Evolutionary conservation across 345 rosid genomes (phyloP).

Genomic region (Firmiana major): DNA sequence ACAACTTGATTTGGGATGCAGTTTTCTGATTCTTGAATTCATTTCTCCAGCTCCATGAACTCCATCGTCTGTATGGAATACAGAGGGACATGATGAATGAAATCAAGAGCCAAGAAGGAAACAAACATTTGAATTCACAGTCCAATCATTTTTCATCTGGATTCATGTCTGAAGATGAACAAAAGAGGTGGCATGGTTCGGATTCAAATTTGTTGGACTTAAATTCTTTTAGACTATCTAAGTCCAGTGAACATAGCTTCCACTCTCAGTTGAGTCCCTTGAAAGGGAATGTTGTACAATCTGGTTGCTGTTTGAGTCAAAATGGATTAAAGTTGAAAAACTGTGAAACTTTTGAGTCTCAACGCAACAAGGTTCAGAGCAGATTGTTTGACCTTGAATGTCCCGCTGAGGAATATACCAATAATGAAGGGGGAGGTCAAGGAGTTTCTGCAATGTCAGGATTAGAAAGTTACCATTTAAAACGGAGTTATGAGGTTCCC

Average conservation of each 20-base stretch:
- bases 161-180: constrained; percentile 25
- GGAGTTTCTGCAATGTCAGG: constrained; percentile 25
- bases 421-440: constrained; percentile 35
- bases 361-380: constrained; percentile 34
- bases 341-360: constrained; percentile 30
- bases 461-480: constrained; percentile 9
- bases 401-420: constrained; percentile 51
- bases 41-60: constrained; percentile 51
- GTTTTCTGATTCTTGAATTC: constrained; percentile 16
- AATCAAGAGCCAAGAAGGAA: constrained; percentile 42
- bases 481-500: constrained; percentile 20
- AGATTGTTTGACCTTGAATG: constrained; percentile 57
- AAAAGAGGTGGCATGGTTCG: constrained; percentile 14
- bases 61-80: constrained; percentile 65
- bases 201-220: constrained; percentile 13
- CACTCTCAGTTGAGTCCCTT: constrained; percentile 32
- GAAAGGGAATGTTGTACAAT: constrained; percentile 36
- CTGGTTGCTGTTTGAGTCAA: constrained; percentile 27
- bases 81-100: constrained; percentile 76
- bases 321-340: constrained; percentile 30
- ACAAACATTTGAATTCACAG: constrained; percentile 22
- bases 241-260: constrained; percentile 37
- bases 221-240: constrained; percentile 16
- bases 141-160: constrained; percentile 26
- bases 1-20: neutral